Conservation (phyloP, 805 yeast species). For the Lipomyces lipofer region DNA sequence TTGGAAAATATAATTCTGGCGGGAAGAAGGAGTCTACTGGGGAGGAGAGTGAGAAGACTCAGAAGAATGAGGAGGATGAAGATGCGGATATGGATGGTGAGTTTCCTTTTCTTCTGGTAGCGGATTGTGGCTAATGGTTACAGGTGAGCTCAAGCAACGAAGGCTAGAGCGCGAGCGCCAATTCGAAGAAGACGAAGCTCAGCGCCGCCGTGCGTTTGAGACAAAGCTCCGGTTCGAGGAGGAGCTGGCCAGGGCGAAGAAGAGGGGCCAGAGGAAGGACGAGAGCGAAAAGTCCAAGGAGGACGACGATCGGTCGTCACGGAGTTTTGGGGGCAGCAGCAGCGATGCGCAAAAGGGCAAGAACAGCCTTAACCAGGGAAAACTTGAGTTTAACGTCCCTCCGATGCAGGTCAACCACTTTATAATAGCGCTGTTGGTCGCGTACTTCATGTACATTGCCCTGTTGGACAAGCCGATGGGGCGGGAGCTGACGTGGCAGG, state of each 20-base stretch:
- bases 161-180: neutral
- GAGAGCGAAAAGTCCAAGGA: conserved; percentile 1
- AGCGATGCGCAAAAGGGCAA: conserved; percentile 2
- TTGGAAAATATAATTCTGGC: conserved; percentile 9
- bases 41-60: neutral
- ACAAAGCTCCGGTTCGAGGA: conserved; percentile 10
- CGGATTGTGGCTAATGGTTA: neutral
- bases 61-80: neutral
- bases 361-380: conserved; percentile 1
- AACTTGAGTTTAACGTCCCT: conserved; percentile 25
- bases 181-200: neutral
- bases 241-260: conserved; percentile 13
- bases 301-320: neutral
- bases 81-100: neutral
- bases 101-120: neutral
- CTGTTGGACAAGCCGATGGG: conserved; percentile 21
- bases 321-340: neutral
- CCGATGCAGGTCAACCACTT: conserved; percentile 18
- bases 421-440: conserved; percentile 6
- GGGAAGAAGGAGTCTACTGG: neutral
- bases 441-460: conserved; percentile 14
- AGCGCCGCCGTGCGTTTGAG: too few species aligned
- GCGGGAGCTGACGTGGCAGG: conserved; percentile 82
- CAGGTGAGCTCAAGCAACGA: too few species aligned
- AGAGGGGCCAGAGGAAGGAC: conserved; percentile 1